Conservation (phyloP, 352 stramenopile genomes). For the Pilasporangium apinafurcum region DNA sequence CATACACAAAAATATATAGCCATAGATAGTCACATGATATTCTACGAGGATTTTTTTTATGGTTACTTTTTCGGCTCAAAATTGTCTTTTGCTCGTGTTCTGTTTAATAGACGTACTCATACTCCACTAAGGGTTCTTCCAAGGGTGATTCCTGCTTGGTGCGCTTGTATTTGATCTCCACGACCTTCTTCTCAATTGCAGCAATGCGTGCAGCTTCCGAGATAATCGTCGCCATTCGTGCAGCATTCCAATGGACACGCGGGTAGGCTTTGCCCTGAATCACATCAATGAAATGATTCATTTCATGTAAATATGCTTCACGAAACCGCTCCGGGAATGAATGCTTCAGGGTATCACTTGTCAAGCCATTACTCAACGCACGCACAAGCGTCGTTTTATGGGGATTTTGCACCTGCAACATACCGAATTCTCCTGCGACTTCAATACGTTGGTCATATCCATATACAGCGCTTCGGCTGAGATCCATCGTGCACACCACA, state of each 20-base stretch:
- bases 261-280: slow-evolving; percentile 29
- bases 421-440: slow-evolving; percentile 69
- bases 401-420: slow-evolving; percentile 73
- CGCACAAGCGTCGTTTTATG: slow-evolving; percentile 50
- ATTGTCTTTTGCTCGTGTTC: too few species aligned
- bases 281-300: slow-evolving; percentile 78
- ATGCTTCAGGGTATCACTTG: slow-evolving; percentile 50
- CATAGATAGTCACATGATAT: too few species aligned
- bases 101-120: slow-evolving; percentile 39
- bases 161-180: slow-evolving; percentile 53
- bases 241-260: slow-evolving; percentile 57
- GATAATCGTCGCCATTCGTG: slow-evolving; percentile 74
- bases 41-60: too few species aligned
- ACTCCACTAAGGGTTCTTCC: slow-evolving; percentile 46
- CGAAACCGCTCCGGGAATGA: slow-evolving; percentile 89
- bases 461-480: slow-evolving; percentile 81
- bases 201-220: slow-evolving; percentile 64
- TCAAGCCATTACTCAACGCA: slow-evolving; percentile 44
- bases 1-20: too few species aligned
- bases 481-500: slow-evolving; percentile 85
- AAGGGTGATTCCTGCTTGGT: slow-evolving; percentile 32
- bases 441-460: slow-evolving; percentile 93
- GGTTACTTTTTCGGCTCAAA: too few species aligned
- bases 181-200: slow-evolving; percentile 54
- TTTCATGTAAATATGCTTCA: slow-evolving; percentile 78